A percentile compares a stretch with the other conserved stretches of the same genome.
phyloP scores from a whole-genome alignment of 371 early-diverging fungal genomes.

The Saksenaea vasiformis region DNA sequence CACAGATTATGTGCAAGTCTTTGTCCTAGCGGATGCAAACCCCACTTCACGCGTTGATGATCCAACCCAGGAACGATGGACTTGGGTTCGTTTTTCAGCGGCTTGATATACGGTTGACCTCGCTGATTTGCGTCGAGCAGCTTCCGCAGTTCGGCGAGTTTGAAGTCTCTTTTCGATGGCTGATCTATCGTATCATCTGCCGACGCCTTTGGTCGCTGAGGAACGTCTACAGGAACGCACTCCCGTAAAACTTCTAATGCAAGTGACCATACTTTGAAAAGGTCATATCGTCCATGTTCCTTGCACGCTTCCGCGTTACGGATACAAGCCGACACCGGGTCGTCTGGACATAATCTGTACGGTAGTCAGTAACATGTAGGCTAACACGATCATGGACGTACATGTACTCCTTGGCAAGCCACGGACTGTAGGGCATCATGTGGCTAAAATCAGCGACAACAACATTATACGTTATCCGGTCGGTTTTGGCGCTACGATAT shows the following conservation, averaged over 20 bases:
- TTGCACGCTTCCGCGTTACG: constrained; percentile 65
- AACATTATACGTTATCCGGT: constrained; percentile 45
- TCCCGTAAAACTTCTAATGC: constrained; percentile 67
- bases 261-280: constrained; percentile 72
- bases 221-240: constrained; percentile 35
- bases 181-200: constrained; percentile 6
- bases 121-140: constrained; percentile 11
- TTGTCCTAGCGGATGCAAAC: constrained; percentile 72
- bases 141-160: constrained; percentile 21
- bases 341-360: constrained; percentile 46
- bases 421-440: constrained; percentile 55
- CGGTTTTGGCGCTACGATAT: constrained; percentile 42
- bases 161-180: constrained; percentile 23
- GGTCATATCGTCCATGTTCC: constrained; percentile 50
- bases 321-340: constrained; percentile 60
- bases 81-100: background rate
- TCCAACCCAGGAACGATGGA: background rate
- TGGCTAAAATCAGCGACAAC: constrained; percentile 46
- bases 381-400: constrained; percentile 17
- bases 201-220: constrained; percentile 21
- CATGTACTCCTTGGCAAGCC: constrained; percentile 59
- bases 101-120: constrained; percentile 1
- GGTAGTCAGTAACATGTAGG: background rate
- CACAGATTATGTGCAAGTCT: constrained; percentile 62
- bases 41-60: constrained; percentile 61